Percentiles rank a stretch among this genome's conserved stretches.
Evolutionary conservation across 2,329 filamentous ascomycete genomes (phyloP).

Genomic region (Pseudogymnoascus sp.): DNA sequence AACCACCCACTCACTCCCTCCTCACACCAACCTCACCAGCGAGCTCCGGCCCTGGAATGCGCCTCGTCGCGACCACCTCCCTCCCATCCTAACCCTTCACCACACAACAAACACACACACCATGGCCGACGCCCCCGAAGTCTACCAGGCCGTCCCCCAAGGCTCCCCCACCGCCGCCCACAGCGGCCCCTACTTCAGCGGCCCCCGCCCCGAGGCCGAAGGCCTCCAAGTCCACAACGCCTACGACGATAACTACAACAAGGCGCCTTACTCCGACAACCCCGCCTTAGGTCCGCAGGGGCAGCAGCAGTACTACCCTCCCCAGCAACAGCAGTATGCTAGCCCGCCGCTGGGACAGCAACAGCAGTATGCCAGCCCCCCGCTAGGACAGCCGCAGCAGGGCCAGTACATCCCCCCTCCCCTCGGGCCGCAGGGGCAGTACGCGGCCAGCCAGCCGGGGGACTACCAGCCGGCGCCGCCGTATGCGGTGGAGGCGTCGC

Average conservation of each 20-base stretch:
- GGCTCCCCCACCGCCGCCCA: not conserved
- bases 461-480: not conserved
- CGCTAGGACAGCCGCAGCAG: not conserved
- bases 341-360: not conserved
- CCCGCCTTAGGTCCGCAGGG: not conserved
- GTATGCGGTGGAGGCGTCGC: too few species aligned
- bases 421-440: not conserved
- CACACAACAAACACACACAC: not conserved
- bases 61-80: not conserved
- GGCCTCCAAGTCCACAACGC: not conserved
- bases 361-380: not conserved
- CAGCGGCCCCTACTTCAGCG: not conserved
- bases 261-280: not conserved
- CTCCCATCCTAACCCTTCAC: not conserved
- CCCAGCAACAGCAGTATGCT: too few species aligned
- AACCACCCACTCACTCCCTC: not conserved
- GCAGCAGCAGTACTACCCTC: too few species aligned
- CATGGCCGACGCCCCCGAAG: constrained; percentile 3
- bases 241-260: not conserved
- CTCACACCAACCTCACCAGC: not conserved
- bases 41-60: not conserved
- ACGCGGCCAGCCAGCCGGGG: not conserved
- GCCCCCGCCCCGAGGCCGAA: not conserved
- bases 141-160: not conserved
- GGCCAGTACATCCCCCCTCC: not conserved